These are phyloP conservation scores for Aspergillus latus DNA, from an alignment of 2,329 filamentous ascomycete species.

Conservation along the genomic window DNA sequence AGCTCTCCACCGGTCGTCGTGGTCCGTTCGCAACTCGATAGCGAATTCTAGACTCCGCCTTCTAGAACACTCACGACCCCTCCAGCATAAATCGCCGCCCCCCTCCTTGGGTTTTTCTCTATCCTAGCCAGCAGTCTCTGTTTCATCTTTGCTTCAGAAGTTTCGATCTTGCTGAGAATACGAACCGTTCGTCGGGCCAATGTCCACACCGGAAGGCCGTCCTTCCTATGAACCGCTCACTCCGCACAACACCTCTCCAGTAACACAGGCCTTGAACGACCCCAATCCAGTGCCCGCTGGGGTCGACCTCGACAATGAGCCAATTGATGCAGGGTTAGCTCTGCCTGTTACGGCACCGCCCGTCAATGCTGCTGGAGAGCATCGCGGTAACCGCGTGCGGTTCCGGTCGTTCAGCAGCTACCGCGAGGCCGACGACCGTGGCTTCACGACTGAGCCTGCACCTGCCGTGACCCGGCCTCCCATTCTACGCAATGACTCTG, in stretches of 20 bases:
- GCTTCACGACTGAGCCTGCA: not conserved
- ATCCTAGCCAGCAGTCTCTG: not conserved
- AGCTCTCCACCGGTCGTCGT: not conserved
- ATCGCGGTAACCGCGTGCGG: conserved; percentile 18
- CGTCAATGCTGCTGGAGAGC: not conserved
- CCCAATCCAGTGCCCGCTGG: not conserved
- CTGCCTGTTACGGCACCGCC: not conserved
- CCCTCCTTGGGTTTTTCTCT: not conserved
- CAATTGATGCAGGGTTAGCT: not conserved
- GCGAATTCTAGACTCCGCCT: not conserved
- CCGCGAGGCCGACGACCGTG: conserved; percentile 10
- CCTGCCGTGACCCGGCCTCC: not conserved
- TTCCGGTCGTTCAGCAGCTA: conserved; percentile 23
- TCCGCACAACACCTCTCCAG: not conserved
- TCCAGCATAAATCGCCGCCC: not conserved
- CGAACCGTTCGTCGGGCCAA: not conserved
- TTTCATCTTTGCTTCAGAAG: not conserved
- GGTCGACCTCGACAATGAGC: not conserved
- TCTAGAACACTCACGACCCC: not conserved
- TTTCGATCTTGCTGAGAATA: not conserved
- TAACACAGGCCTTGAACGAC: not conserved
- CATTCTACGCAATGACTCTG: conserved; percentile 19
- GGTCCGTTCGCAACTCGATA: not conserved
- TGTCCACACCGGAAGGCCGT: not conserved
- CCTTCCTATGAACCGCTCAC: not conserved